Conservation (phyloP, 2,329 filamentous ascomycete species). For the Alternaria triticina region DNA sequence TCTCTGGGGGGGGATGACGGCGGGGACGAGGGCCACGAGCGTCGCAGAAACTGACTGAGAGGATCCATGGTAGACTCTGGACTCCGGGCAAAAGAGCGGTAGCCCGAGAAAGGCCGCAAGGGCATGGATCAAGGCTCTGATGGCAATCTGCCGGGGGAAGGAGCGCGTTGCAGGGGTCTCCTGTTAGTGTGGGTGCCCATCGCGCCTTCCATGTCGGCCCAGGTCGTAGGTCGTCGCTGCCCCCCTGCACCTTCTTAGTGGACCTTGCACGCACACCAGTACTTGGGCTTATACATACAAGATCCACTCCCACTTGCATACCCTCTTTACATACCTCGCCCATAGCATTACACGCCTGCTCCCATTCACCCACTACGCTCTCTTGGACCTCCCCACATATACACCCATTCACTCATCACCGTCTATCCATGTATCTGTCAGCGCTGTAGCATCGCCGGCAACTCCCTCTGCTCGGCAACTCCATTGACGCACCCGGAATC, state of each 20-base stretch:
- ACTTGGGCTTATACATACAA: slow-evolving; percentile 26
- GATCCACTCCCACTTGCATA: slow-evolving; percentile 23
- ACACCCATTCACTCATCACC: not conserved
- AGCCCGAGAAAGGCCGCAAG: slow-evolving; percentile 16
- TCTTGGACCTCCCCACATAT: not conserved
- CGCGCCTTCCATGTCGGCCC: slow-evolving; percentile 27
- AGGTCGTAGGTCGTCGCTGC: slow-evolving; percentile 13
- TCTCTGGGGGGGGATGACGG: not conserved
- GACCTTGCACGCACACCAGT: slow-evolving; percentile 13
- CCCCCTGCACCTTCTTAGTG: slow-evolving; percentile 16
- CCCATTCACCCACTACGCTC: not conserved
- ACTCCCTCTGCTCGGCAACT: slow-evolving; percentile 25
- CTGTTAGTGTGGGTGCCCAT: slow-evolving; percentile 22
- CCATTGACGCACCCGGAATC: slow-evolving; percentile 30
- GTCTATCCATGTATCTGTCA: slow-evolving; percentile 26
- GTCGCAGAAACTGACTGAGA: slow-evolving; percentile 9
- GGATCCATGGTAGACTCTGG: slow-evolving; percentile 1
- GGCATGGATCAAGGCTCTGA: slow-evolving; percentile 7
- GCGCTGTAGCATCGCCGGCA: slow-evolving; percentile 29
- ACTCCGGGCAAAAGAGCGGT: slow-evolving; percentile 10
- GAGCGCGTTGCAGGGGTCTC: slow-evolving; percentile 15
- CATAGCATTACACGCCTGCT: slow-evolving; percentile 13
- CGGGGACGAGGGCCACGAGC: slow-evolving; percentile 5
- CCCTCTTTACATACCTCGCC: not conserved
- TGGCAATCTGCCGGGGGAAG: slow-evolving; percentile 30